Evolutionary conservation across 306 rosid genomes (phyloP), one percentile per base, ranked within the genome.

Genomic region (Lotus japonicus): DNA sequence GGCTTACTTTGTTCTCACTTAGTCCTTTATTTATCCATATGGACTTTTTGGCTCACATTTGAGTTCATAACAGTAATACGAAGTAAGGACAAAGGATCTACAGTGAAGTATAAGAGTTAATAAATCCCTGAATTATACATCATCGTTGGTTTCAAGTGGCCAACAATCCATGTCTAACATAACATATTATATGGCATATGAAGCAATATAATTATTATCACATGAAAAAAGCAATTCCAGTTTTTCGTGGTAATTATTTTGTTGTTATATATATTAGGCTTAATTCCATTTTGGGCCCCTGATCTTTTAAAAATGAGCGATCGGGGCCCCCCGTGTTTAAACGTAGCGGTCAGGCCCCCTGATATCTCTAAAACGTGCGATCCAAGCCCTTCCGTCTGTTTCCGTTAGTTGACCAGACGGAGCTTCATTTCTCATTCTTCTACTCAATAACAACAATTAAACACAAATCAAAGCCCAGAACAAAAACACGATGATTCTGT

Each of bases 81-180:
- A 41, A 51, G 60, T 51, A 11, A 15, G 66, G 46, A 21, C 14
- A 52, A 42, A 42, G 26, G 35, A 59, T 42, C 71, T 36, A 21
- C 14, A 1, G 57, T 51, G 53, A 41, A 66, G 19, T 36, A 17
- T 35, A 50, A 54, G 63, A 53, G 33, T 62, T 46, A 69, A 58
- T 7, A 78, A 65, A 23, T 73, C 43, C 63, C 14, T 19, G 41
- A 50, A 58, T 44, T 42, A 11, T 78, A 43, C 65, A 21, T n/a
- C 21, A 45, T 44, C 13, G 38, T 71, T 78, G 9, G 26, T 73
- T 60, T 68, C 75, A 52, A n/a, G n/a, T 38, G 44, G 38, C 43
- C 14, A 23, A 73, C 41, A 36, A 50, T 62, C 35, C 50, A 7
- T 67, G 48, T 64, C 28, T 46, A 48, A 62, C 64, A 53, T 23